Evolutionary conservation across 1,284 basidiomycete species (phyloP).

Genomic region (Coriolopsis trogii): DNA sequence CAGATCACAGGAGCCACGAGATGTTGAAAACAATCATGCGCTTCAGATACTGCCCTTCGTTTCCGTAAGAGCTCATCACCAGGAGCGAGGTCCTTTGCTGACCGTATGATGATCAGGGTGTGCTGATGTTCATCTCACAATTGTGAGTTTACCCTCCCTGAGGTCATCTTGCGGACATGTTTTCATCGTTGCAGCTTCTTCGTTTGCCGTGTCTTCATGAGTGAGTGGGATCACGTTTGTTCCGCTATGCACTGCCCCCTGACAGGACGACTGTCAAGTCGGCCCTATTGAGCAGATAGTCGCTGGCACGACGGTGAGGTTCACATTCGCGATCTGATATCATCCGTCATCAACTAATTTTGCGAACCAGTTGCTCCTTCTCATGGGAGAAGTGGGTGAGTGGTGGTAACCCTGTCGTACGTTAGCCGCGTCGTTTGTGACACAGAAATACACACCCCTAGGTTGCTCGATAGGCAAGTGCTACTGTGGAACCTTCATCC

Average conservation of each 20-base stretch:
- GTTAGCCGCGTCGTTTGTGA: no score
- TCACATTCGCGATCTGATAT: no score
- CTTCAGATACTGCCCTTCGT: neutral
- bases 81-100: neutral
- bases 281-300: neutral
- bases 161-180: neutral
- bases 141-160: neutral
- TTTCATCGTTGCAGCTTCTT: neutral
- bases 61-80: neutral
- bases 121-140: conserved; percentile 2
- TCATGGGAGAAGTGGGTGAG: neutral
- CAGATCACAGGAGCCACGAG: neutral
- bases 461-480: neutral
- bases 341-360: neutral
- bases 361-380: neutral
- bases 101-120: neutral
- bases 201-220: conserved; percentile 5
- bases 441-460: neutral
- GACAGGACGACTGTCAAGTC: neutral
- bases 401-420: neutral
- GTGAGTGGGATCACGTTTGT: neutral
- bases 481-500: neutral
- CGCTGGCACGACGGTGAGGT: neutral
- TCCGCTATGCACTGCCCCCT: neutral
- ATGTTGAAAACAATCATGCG: neutral